Conservation (phyloP, 768 basidiomycete genomes). For the Boletus reticuloceps region DNA sequence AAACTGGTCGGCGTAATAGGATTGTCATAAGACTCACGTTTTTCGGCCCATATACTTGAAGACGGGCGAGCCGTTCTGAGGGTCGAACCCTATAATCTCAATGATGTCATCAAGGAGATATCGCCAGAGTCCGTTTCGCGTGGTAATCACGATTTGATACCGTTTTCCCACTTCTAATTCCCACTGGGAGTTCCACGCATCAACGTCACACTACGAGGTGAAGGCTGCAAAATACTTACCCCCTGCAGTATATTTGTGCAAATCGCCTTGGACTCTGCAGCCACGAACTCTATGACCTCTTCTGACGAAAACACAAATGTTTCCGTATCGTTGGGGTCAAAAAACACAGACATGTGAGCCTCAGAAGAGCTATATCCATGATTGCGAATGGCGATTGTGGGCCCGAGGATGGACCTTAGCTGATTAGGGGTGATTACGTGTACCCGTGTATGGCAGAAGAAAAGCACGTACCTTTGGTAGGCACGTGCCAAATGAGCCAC, state of each 20-base stretch:
- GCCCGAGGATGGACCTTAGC: slow-evolving; percentile 8
- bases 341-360: slow-evolving; percentile 1
- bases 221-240: background rate
- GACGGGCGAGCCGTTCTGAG: slow-evolving; percentile 5
- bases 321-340: slow-evolving; percentile 3
- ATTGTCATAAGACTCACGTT: background rate
- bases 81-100: slow-evolving; percentile 13
- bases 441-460: background rate
- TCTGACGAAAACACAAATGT: slow-evolving; percentile 6
- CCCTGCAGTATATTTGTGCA: slow-evolving; percentile 1
- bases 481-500: slow-evolving; percentile 12
- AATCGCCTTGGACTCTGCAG: background rate
- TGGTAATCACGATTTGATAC: slow-evolving; percentile 12
- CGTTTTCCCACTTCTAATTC: slow-evolving; percentile 4
- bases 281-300: slow-evolving; percentile 9
- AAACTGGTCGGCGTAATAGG: no score
- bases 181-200: background rate
- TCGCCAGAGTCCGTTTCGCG: slow-evolving; percentile 16
- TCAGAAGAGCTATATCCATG: slow-evolving; percentile 13
- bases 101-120: slow-evolving; percentile 16
- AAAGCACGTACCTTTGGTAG: slow-evolving; percentile 3
- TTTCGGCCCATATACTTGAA: slow-evolving; percentile 11
- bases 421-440: background rate
- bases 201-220: background rate
- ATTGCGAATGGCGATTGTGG: slow-evolving; percentile 4